phyloP scores from a whole-genome alignment of 139 green algal genomes.

The Volvox africanus region DNA sequence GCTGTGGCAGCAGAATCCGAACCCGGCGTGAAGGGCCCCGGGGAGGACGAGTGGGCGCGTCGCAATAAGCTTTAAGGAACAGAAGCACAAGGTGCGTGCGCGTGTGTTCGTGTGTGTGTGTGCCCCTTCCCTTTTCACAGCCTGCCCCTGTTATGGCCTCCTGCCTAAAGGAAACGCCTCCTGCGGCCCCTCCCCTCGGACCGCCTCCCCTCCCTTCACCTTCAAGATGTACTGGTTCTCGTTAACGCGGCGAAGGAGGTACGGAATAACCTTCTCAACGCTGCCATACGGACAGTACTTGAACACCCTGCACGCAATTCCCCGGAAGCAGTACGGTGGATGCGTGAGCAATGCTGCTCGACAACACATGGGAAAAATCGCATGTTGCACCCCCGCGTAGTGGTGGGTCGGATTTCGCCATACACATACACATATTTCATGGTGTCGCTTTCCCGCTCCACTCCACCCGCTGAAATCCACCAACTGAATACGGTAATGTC shows the following conservation, averaged over 20 bases:
- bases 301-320: constrained; percentile 55
- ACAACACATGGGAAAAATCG: too few relatives aligned
- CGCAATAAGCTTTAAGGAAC: neutral
- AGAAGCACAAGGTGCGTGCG: neutral
- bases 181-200: neutral
- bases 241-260: constrained; percentile 81
- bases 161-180: neutral
- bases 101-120: neutral
- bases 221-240: constrained; percentile 79
- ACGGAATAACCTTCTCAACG: constrained; percentile 83
- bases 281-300: constrained; percentile 88
- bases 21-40: neutral
- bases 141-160: neutral
- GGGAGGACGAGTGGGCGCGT: neutral
- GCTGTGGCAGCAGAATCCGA: neutral
- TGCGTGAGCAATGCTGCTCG: too few relatives aligned
- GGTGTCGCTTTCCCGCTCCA: too few relatives aligned
- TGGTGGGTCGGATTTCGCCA: too few relatives aligned
- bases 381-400: too few relatives aligned
- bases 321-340: neutral
- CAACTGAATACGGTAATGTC: too few relatives aligned
- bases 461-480: too few relatives aligned
- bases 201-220: neutral
- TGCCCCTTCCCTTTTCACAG: neutral
- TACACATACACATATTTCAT: too few relatives aligned